phyloP scores from a whole-genome alignment of 352 stramenopile genomes.

The Nothophytophthora sp. region DNA sequence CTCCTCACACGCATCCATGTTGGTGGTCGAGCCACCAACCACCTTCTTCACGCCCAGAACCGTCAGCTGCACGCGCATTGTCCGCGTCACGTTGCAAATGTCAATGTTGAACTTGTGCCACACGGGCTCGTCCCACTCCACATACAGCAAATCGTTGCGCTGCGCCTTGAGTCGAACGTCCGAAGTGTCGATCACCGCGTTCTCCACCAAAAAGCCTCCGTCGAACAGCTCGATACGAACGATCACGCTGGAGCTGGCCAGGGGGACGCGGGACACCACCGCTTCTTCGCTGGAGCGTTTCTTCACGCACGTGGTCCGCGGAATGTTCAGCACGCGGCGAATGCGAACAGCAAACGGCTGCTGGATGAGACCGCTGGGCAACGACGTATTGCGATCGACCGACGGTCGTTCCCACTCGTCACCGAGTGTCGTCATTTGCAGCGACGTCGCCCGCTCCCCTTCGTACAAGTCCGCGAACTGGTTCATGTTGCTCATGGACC shows the following conservation, averaged over 20 bases:
- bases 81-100: conserved; percentile 65
- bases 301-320: conserved; percentile 59
- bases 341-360: conserved; percentile 74
- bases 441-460: conserved; percentile 48
- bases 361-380: conserved; percentile 59
- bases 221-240: conserved; percentile 82
- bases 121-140: conserved; percentile 68
- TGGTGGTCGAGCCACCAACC: conserved; percentile 41
- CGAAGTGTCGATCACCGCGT: conserved; percentile 62
- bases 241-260: conserved; percentile 68
- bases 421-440: conserved; percentile 75
- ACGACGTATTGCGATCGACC: conserved; percentile 27
- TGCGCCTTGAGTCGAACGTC: conserved; percentile 78
- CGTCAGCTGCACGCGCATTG: conserved; percentile 78
- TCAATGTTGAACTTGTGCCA: conserved; percentile 85
- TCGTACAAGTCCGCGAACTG: conserved; percentile 66
- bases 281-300: conserved; percentile 78
- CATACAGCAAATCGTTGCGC: conserved; percentile 69
- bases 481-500: conserved; percentile 39
- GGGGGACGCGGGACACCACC: conserved; percentile 38
- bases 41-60: conserved; percentile 74
- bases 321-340: conserved; percentile 84
- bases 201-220: conserved; percentile 68
- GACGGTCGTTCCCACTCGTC: conserved; percentile 69
- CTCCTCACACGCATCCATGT: conserved; percentile 49